Conservation (phyloP, 805 yeast genomes). For the Saturnispora silvae region DNA sequence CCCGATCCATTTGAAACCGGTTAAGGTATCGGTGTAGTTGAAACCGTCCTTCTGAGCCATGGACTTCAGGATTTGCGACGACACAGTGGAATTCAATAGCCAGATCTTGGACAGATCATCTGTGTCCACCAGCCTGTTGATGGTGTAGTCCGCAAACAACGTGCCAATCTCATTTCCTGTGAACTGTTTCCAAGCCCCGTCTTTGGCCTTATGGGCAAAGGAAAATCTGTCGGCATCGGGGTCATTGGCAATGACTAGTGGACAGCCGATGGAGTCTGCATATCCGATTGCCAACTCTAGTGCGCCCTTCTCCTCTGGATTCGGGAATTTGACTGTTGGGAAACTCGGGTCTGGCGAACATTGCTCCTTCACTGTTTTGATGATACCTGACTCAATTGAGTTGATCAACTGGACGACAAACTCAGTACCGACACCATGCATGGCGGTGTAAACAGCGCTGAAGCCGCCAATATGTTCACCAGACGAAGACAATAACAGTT, state of each 20-base stretch:
- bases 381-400: conserved; percentile 13
- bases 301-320: conserved; percentile 94
- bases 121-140: not conserved
- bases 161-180: conserved; percentile 90
- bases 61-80: conserved; percentile 66
- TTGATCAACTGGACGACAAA: conserved; percentile 37
- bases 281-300: conserved; percentile 53
- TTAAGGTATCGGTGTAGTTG: conserved; percentile 67
- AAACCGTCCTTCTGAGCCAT: conserved; percentile 58
- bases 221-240: conserved; percentile 97
- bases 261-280: conserved; percentile 41
- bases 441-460: conserved; percentile 75
- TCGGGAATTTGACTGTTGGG: conserved; percentile 81
- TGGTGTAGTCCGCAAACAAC: conserved; percentile 60
- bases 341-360: conserved; percentile 72
- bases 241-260: conserved; percentile 76
- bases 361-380: conserved; percentile 35
- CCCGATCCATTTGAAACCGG: conserved; percentile 98
- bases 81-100: conserved; percentile 81
- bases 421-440: conserved; percentile 88
- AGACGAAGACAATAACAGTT: too few relatives aligned
- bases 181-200: conserved; percentile 58
- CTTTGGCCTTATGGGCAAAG: conserved; percentile 53
- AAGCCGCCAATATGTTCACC: too few relatives aligned
- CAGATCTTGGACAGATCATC: conserved; percentile 32